phyloP scores from a whole-genome alignment of 202 grass and related monocot species.

The Thinopyrum obtusiflorum region DNA sequence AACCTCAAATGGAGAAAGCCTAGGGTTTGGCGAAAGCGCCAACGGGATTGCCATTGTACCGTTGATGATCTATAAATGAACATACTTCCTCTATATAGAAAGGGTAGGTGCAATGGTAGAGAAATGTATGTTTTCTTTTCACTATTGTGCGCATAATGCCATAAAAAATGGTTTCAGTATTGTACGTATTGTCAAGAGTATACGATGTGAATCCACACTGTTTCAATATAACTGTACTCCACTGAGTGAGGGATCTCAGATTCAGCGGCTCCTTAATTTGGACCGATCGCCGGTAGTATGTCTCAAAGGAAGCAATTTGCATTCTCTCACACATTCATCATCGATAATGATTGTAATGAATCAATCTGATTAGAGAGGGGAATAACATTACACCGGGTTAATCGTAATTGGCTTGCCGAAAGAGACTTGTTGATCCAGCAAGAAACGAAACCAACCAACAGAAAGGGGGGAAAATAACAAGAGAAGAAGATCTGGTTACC shows the following conservation, averaged over 20 bases:
- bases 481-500: neutral
- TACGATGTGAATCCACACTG: too few species aligned
- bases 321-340: neutral
- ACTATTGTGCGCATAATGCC: too few species aligned
- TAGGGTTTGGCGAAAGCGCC: too few species aligned
- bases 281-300: neutral
- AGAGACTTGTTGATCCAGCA: conserved; percentile 24
- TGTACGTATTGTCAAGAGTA: too few species aligned
- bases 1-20: too few species aligned
- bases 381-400: neutral
- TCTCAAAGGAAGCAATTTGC: neutral
- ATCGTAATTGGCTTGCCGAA: conserved; percentile 5
- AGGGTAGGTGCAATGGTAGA: too few species aligned
- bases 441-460: neutral
- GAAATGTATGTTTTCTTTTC: too few species aligned
- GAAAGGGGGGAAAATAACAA: neutral
- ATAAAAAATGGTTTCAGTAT: too few species aligned
- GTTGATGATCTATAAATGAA: too few species aligned
- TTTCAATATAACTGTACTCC: too few species aligned
- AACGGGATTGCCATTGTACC: too few species aligned
- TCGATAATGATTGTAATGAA: neutral
- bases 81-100: too few species aligned
- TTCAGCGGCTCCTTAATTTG: neutral
- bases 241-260: neutral
- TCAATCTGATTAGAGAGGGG: neutral